A percentile compares a stretch with the other conserved stretches of the same genome.
phyloP scores from a whole-genome alignment of 352 stramenopile species.

The Globisporangium paddicum region DNA sequence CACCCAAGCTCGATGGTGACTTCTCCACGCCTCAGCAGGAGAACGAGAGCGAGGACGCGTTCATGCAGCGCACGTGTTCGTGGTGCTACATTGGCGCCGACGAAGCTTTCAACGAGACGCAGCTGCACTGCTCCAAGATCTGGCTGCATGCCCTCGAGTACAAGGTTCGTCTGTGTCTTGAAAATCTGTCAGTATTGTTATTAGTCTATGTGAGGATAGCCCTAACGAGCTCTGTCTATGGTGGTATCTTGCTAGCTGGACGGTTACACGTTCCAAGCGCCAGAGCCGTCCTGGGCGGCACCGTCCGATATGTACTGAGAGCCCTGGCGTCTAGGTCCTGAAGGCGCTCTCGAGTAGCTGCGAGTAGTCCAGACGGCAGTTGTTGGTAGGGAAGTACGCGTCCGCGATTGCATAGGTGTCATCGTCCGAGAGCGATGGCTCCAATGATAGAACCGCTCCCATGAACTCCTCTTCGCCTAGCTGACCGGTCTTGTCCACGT shows the following conservation, averaged over 20 bases:
- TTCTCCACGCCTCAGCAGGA: conserved; percentile 49
- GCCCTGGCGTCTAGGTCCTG: conserved; percentile 14
- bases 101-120: conserved; percentile 79
- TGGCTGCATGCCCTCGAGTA: conserved; percentile 87
- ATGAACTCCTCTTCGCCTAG: conserved; percentile 77
- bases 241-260: conserved; percentile 39
- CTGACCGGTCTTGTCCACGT: conserved; percentile 46
- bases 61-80: conserved; percentile 72
- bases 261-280: conserved; percentile 52
- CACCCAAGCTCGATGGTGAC: conserved; percentile 39
- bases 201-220: neutral
- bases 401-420: conserved; percentile 72
- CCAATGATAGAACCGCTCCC: conserved; percentile 53
- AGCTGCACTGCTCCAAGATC: conserved; percentile 81
- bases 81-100: conserved; percentile 64
- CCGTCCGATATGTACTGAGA: conserved; percentile 36
- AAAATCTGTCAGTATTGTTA: neutral
- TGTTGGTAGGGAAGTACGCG: conserved; percentile 71
- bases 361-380: conserved; percentile 60
- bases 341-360: conserved; percentile 69
- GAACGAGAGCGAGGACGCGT: conserved; percentile 61
- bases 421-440: conserved; percentile 58
- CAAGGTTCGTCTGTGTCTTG: conserved; percentile 45
- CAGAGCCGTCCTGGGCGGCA: conserved; percentile 58
- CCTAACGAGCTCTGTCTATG: conserved; percentile 4